Conservation (phyloP, 2,329 filamentous ascomycete species). For the Epichloe festucae region DNA sequence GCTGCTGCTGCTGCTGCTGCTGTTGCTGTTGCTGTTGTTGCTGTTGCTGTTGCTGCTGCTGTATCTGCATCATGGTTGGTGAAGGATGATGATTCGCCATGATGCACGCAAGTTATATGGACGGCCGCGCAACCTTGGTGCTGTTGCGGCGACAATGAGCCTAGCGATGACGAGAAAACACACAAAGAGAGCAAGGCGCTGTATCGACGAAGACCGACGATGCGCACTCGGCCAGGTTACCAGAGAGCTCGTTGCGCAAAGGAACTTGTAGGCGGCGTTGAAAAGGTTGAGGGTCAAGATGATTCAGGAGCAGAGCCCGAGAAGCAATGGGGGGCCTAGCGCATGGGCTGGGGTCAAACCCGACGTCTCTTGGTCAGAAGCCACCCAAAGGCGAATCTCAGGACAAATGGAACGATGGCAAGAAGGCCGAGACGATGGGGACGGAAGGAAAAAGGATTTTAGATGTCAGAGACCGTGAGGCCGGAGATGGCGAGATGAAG, state of each 20-base stretch:
- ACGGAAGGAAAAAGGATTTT: neutral
- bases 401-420: constrained; percentile 2
- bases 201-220: neutral
- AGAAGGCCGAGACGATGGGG: constrained; percentile 1
- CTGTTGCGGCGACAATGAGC: neutral
- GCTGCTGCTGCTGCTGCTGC: constrained; percentile 36
- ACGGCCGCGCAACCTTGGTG: neutral
- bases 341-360: constrained; percentile 5
- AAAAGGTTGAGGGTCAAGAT: neutral
- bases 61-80: constrained; percentile 61
- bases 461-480: neutral
- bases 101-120: constrained; percentile 11
- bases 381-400: neutral
- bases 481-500: constrained; percentile 2
- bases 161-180: neutral
- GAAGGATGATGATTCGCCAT: constrained; percentile 76
- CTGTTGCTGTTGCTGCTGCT: constrained; percentile 28
- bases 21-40: constrained; percentile 27
- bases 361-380: constrained; percentile 3
- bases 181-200: neutral
- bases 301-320: constrained; percentile 1
- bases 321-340: neutral
- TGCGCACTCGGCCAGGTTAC: neutral
- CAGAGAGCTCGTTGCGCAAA: neutral
- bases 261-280: neutral